Evolutionary conservation across 805 yeast species (phyloP), one percentile per base, ranked within the genome.

Genomic region (Sungouiella thailandica): DNA sequence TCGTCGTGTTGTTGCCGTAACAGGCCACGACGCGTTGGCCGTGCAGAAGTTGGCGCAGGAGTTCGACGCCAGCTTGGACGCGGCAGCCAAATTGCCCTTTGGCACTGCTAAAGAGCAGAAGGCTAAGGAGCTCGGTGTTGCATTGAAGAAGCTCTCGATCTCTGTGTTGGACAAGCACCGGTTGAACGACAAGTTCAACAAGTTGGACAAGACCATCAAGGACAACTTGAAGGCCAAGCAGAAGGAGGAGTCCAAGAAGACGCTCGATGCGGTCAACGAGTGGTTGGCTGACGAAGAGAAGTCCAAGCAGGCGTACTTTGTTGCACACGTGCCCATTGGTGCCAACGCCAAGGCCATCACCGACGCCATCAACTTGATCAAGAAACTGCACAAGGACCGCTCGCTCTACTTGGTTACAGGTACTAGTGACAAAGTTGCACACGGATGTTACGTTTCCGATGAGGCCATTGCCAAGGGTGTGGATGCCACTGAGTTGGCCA

Each of bases 1-100:
- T 43, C 80, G 99, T 68, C 86, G 99, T 73, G 84, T 93, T 58
- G 96, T 93, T 37, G 97, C 96, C 17, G 96, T 93, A 33, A 84
- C 97, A 12, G 97, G 97, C 30, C 69, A 76, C 34, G 94, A 80
- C 44, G 97, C 98, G 11, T 79, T 76, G 50, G 90, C 80, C 50
- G 97, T 88, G 33, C 96, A 93, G 71, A 74, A 85, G 57, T 57
- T 82, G 44, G 96, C 97, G 33, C 52, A 57, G 18, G 90, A 82
- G 38, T 90, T 80, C 54, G 79, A 72, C 22, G 68, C 65, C 30
- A 70, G 74, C 31, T 72, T 93, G 41, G 74, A 65, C 29, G 69
- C 69, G 26, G 77, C 83, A 32, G 80, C 70, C 35, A 67, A 69
- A 37, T 61, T 86, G 63, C 76, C 83, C 31, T 80, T 81, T 51